phyloP scores from a whole-genome alignment of 2,329 filamentous ascomycete species.

The Fusarium denticulatum region DNA sequence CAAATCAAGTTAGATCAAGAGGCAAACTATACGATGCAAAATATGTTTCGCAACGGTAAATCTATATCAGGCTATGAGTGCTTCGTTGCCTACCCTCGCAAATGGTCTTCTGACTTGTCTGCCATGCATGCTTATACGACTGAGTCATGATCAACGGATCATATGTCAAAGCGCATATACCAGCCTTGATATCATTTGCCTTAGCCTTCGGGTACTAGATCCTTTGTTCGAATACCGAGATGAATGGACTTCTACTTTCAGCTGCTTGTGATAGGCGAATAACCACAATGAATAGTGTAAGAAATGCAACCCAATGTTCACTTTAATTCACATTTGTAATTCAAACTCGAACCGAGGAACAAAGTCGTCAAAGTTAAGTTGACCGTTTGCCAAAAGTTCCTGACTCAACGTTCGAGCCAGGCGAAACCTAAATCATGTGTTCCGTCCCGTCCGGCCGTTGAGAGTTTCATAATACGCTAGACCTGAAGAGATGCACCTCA shows the following conservation, averaged over 20 bases:
- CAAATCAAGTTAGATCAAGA: neutral
- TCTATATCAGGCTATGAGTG: neutral
- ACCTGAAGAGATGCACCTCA: neutral
- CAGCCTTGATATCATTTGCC: neutral
- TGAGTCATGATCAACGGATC: neutral
- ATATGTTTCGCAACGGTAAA: neutral
- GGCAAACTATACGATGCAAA: neutral
- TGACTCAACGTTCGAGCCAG: conserved; percentile 6
- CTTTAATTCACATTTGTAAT: neutral
- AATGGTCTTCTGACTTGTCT: neutral
- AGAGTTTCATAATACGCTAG: conserved; percentile 9
- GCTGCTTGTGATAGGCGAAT: neutral
- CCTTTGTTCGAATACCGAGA: neutral
- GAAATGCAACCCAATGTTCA: neutral
- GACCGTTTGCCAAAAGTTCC: neutral
- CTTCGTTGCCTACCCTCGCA: neutral
- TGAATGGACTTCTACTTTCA: neutral
- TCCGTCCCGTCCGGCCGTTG: neutral
- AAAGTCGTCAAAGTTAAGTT: neutral
- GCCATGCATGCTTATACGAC: neutral
- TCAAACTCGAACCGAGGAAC: neutral
- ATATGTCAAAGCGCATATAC: neutral
- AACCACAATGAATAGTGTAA: neutral
- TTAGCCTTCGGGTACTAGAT: no score
- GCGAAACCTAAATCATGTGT: conserved; percentile 2